Evolutionary conservation across 2,329 filamentous ascomycete species (phyloP), one percentile per base, ranked within the genome.

Genomic region (Ilyonectria robusta): DNA sequence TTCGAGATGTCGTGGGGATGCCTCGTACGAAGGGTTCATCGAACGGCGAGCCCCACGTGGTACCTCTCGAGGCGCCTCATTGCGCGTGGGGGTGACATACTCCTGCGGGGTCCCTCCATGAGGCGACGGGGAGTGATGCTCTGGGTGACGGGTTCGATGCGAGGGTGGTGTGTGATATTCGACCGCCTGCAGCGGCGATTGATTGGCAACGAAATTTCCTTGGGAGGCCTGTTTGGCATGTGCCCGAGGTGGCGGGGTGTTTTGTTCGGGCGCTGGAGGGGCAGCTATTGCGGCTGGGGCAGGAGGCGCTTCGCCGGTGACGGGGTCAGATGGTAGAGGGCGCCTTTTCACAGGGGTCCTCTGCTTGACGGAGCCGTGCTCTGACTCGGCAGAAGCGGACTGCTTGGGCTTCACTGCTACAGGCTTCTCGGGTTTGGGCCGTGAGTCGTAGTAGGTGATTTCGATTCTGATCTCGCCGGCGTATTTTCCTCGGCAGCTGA

Each of bases 381-480:
- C 83, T 65, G 78, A 76, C 54, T 81, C 81, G 6, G 82, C 70
- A 23, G 78, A 69, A 55, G 80, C 73, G 47, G 80, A 78, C 35
- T 79, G 78, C 74, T 82, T 89, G 65, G 87, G 82, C 77, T 88
- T 91, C 67, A 89, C 82, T 10, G 59, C 82, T 17, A 50, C 68
- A 1, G 86, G 83, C 81, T 92, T 94, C 66, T 97, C 94, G 13
- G 88, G 87, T 81, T 96, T 96, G 21, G 94, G 93, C 29, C 95
- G 88, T 62, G 88, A 91, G 80, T 99, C 96, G 84, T 98, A 99
- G 83, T 93, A 99, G 47, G 96, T 99, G 81, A 98, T 91, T 82
- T 99, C 96, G 70, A 99, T 92, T 72, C 95, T 89, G 70, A 99
- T 91, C 80, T 98, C 95, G 62, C 96, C 96, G 7, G 96, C 95